Base-by-base conservation (phyloP, 2,329 filamentous ascomycete genomes). In the Ophiostoma montium region DNA sequence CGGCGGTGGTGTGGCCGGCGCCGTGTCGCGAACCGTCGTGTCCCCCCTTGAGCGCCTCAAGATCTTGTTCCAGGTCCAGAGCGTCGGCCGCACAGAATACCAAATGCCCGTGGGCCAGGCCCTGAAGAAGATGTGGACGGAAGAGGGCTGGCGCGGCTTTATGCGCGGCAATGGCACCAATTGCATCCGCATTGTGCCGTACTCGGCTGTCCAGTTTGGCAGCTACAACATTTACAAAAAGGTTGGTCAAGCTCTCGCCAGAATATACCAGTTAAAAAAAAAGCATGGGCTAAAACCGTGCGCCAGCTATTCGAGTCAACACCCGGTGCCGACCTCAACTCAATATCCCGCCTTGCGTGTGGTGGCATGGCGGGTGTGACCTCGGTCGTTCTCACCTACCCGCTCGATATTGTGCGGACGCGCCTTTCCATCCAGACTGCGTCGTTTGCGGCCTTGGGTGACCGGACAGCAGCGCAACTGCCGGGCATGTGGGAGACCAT, bases 111-210 rank as follows among this genome's bases (percentile, higher is more conserved):
- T 96, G 51, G 79, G 81, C 57, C 86, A 94, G 67, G 92, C 87
- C 4, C 71, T 98, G 55, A 76, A 70, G 38, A 98, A 98, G 57
- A 98, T 98, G 84, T 95, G 90, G 82, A 81, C 74, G 58, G 92
- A 98, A 63, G 92, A 98, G 67, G 92, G 92, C 49, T 96, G 89
- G 87, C 81, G 80, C 64, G 92, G 92, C 0, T 94, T 96, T 66
- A 94, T 98, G 89, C 80, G 88, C 57, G 92, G 92, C 47, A 98
- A 98, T 63, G 92, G 92, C 55, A 95, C 89, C 53, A 98, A 98
- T 66, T 98, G 92, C 72, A 86, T 98, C 59, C 86, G 92, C 54
- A 98, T 98, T 57, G 87, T 98, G 47, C 92, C 92, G 5, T 98
- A 98, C 65, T 96, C 90, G 46, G 92, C 92, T 11, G 92, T 96